Evolutionary conservation across 768 basidiomycete species (phyloP), one percentile per base, ranked within the genome.

Genomic region (Amanita pallidorosea): DNA sequence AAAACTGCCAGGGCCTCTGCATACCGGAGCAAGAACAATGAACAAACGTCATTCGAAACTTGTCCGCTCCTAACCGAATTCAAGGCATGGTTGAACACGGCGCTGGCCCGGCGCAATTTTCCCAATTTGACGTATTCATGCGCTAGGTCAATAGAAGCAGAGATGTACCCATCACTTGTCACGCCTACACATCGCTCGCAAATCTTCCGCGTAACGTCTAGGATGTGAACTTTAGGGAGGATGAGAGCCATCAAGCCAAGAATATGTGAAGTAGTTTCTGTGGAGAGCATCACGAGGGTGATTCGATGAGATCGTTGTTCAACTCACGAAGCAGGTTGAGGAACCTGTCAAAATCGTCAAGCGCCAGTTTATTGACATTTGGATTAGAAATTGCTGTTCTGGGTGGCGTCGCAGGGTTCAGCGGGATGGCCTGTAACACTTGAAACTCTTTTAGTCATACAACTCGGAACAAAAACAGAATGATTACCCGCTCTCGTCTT

Each of bases 91-190:
- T 65, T 73, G 58, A 89, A 87, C 17, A 95, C 74, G 2, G 67
- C 59, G 1, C 68, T 70, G 0, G 92, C 91, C 34, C 84, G 77
- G 47, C 77, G 77, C 2, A 68, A 65, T 62, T 85, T 88, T 3
- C 94, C 93, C 1, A 97, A 73, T 33, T 74, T 77, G 41, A 81
- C 68, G 58, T 93, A 92, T 61, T 93, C 89, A 50, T 80, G 74
- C 0, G 86, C 93, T 5, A 95, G 74, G 38, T 83, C 79, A 1
- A 83, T 67, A 2, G 86, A 92, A 1, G 77, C 67, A 1, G 64
- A 63, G 17, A 87, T 69, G 60, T 80, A 89, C 11, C 70, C 70
- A 67, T 81, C 70, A 50, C 68, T 68, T 1, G 69, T 60, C 15
- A 63, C 52, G 0, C 73, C 71, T 1, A 61, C 52, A 23, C 75